Conservation (phyloP, 257 asterid genomes). For the Gentiana straminea region DNA sequence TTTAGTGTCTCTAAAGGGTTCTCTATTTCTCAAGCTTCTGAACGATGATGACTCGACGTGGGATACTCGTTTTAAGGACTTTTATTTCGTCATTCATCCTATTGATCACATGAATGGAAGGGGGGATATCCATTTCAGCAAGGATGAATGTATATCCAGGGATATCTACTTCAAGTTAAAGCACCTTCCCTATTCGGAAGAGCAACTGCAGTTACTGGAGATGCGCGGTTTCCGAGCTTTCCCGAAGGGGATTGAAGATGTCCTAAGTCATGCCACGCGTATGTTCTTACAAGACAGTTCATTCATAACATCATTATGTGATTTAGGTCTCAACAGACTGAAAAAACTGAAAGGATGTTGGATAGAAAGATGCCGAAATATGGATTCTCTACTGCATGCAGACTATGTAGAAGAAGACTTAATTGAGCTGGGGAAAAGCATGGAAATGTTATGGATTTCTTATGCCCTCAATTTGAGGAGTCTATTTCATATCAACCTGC, state of each 20-base stretch:
- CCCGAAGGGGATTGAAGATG: constrained; percentile 1
- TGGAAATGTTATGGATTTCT: constrained; percentile 11
- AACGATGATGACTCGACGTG: constrained; percentile 1
- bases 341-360: constrained; percentile 12
- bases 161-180: constrained; percentile 6
- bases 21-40: constrained; percentile 4
- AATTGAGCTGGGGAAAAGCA: not conserved
- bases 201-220: not conserved
- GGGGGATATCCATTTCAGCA: constrained; percentile 5
- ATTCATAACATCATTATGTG: constrained; percentile 10
- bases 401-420: constrained; percentile 5
- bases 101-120: constrained; percentile 2
- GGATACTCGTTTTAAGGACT: constrained; percentile 5
- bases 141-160: constrained; percentile 1
- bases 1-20: constrained; percentile 6
- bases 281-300: constrained; percentile 6
- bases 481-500: constrained; percentile 3
- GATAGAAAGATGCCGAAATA: constrained; percentile 5
- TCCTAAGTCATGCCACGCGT: constrained; percentile 3
- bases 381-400: constrained; percentile 1
- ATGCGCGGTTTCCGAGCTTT: constrained; percentile 10
- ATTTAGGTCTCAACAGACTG: constrained; percentile 5
- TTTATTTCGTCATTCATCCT: constrained; percentile 10
- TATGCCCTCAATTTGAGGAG: constrained; percentile 6
- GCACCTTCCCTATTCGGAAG: constrained; percentile 2